phyloP scores from a whole-genome alignment of 2,329 filamentous ascomycete species.

The Helotiales sp. region DNA sequence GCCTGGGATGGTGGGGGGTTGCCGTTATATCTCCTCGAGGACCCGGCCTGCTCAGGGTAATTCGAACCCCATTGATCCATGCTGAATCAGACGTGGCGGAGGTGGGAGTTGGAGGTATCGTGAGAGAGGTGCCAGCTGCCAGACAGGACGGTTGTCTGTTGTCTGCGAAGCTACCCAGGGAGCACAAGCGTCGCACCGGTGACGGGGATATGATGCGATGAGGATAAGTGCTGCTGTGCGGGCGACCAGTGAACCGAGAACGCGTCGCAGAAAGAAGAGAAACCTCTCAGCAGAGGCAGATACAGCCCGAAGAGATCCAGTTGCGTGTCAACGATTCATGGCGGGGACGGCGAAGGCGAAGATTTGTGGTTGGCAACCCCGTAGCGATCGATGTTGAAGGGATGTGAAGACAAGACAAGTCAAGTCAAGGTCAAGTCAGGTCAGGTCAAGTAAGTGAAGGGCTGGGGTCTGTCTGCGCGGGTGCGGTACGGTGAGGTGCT shows the following conservation, averaged over 20 bases:
- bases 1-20: constrained; percentile 52
- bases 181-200: constrained; percentile 23
- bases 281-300: constrained; percentile 39
- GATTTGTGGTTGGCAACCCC: neutral
- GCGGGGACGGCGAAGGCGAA: constrained; percentile 14
- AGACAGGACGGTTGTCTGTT: constrained; percentile 12
- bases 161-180: constrained; percentile 15
- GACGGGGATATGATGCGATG: constrained; percentile 18
- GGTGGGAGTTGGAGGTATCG: constrained; percentile 6
- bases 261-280: constrained; percentile 37
- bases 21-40: constrained; percentile 69
- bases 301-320: constrained; percentile 34
- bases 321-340: constrained; percentile 42
- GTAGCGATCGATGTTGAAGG: constrained; percentile 2
- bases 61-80: constrained; percentile 69
- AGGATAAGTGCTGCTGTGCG: neutral
- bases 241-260: constrained; percentile 30
- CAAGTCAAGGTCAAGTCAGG: neutral
- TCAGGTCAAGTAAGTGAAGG: neutral
- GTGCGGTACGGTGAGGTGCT: neutral
- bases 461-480: neutral
- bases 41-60: constrained; percentile 68
- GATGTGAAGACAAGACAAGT: neutral
- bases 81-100: constrained; percentile 35
- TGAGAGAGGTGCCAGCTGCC: constrained; percentile 13